phyloP scores from a whole-genome alignment of 805 yeast genomes.

The Candida verbasci region DNA sequence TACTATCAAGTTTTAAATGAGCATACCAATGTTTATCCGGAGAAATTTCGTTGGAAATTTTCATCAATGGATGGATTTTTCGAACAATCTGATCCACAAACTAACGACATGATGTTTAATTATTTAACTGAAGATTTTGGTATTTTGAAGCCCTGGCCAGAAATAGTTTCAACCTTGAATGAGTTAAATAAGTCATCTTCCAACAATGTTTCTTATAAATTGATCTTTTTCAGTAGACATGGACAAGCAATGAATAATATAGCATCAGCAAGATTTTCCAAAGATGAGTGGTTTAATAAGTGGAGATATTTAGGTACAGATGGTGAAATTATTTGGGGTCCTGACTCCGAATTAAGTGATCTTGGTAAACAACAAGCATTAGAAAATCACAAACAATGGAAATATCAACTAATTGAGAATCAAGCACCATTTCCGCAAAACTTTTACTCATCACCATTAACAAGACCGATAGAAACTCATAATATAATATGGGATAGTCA shows the following conservation, averaged over 20 bases:
- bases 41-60: constrained; percentile 34
- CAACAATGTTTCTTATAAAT: constrained; percentile 35
- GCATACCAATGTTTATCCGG: constrained; percentile 13
- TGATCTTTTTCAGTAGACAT: constrained; percentile 54
- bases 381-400: constrained; percentile 40
- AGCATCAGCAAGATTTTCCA: constrained; percentile 48
- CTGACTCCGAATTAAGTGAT: constrained; percentile 54
- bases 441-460: constrained; percentile 56
- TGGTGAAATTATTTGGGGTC: constrained; percentile 51
- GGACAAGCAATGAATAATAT: constrained; percentile 65
- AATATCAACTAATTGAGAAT: constrained; percentile 29
- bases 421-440: constrained; percentile 49
- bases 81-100: constrained; percentile 34
- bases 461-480: constrained; percentile 52
- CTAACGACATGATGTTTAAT: constrained; percentile 41
- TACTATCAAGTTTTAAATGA: constrained; percentile 11
- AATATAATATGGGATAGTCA: constrained; percentile 44
- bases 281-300: constrained; percentile 47
- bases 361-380: constrained; percentile 52
- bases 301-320: constrained; percentile 51
- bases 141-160: constrained; percentile 34
- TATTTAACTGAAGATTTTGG: constrained; percentile 40
- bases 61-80: constrained; percentile 44
- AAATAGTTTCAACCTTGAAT: constrained; percentile 22
- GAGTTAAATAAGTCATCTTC: constrained; percentile 28